phyloP scores from a whole-genome alignment of 495 filamentous ascomycete species.

The Rostrohypoxylon terebratum region DNA sequence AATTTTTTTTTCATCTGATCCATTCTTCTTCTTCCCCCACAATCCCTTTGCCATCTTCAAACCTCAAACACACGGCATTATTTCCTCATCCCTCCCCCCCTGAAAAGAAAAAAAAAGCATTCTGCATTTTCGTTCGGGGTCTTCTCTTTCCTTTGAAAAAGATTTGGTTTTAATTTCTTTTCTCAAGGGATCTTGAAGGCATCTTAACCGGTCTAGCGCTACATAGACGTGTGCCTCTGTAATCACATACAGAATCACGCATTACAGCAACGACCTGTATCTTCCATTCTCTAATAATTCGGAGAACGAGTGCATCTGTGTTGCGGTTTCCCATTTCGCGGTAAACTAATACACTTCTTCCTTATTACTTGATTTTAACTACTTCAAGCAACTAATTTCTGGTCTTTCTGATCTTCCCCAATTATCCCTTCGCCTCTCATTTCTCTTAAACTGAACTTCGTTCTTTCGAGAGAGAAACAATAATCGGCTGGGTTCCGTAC shows the following conservation, averaged over 20 bases:
- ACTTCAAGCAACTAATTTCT: constrained; percentile 26
- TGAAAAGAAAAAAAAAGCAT: constrained; percentile 47
- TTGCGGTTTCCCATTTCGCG: constrained; percentile 26
- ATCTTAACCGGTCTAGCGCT: constrained; percentile 24
- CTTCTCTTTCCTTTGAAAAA: constrained; percentile 51
- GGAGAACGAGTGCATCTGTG: constrained; percentile 35
- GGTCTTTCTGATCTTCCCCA: constrained; percentile 22
- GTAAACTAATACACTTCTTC: constrained; percentile 24
- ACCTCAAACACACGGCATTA: constrained; percentile 47
- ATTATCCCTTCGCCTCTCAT: constrained; percentile 34
- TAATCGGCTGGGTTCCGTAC: constrained; percentile 49
- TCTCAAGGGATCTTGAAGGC: constrained; percentile 53
- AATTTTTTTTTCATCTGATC: constrained; percentile 54
- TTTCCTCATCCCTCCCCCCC: constrained; percentile 33
- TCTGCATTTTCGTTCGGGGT: constrained; percentile 48
- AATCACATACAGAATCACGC: constrained; percentile 19
- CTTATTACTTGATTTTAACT: constrained; percentile 12
- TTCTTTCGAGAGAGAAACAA: constrained; percentile 57
- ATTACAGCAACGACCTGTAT: constrained; percentile 25
- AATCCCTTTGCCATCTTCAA: constrained; percentile 54
- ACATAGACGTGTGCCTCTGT: constrained; percentile 34
- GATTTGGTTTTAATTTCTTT: constrained; percentile 54
- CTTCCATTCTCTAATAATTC: constrained; percentile 30
- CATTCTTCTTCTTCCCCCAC: constrained; percentile 49
- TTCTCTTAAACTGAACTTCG: constrained; percentile 51